Evolutionary conservation across 805 yeast genomes (phyloP).

Genomic region (Pichia occidentalis): DNA sequence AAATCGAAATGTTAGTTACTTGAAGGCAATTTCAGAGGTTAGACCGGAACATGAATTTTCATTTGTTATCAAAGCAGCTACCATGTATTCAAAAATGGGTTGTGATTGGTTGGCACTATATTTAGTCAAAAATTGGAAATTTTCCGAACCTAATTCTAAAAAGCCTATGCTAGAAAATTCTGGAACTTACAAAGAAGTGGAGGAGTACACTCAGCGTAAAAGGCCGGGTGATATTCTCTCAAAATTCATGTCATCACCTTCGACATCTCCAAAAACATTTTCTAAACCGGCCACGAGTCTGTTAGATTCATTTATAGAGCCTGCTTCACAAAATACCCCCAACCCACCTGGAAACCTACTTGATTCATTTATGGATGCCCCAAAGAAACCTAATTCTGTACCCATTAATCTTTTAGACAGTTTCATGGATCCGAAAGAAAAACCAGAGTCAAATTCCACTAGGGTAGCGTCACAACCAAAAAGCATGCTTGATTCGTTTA

Average conservation of each 20-base stretch:
- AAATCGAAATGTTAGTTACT: slow-evolving; percentile 41
- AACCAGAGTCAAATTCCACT: no score
- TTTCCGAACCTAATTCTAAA: slow-evolving; percentile 24
- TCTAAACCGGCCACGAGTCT: neutral
- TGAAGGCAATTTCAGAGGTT: slow-evolving; percentile 43
- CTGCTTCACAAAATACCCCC: neutral
- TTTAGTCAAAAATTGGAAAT: slow-evolving; percentile 63
- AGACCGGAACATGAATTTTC: slow-evolving; percentile 46
- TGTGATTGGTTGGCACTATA: slow-evolving; percentile 72
- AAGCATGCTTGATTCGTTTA: slow-evolving; percentile 5
- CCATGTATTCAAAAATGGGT: slow-evolving; percentile 81
- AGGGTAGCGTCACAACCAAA: neutral
- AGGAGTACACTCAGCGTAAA: slow-evolving; percentile 1
- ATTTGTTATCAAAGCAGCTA: slow-evolving; percentile 55
- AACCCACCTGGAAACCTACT: slow-evolving; percentile 6
- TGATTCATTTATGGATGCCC: slow-evolving; percentile 5
- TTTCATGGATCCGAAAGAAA: no score
- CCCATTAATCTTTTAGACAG: no score
- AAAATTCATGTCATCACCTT: slow-evolving; percentile 8
- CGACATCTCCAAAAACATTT: neutral
- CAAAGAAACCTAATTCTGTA: no score
- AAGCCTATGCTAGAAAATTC: no score
- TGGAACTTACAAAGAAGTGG: no score
- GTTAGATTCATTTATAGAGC: neutral
- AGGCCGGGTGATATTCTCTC: slow-evolving; percentile 16